Base-by-base conservation (phyloP, 768 basidiomycete species). In the Leccinellum albellum region DNA sequence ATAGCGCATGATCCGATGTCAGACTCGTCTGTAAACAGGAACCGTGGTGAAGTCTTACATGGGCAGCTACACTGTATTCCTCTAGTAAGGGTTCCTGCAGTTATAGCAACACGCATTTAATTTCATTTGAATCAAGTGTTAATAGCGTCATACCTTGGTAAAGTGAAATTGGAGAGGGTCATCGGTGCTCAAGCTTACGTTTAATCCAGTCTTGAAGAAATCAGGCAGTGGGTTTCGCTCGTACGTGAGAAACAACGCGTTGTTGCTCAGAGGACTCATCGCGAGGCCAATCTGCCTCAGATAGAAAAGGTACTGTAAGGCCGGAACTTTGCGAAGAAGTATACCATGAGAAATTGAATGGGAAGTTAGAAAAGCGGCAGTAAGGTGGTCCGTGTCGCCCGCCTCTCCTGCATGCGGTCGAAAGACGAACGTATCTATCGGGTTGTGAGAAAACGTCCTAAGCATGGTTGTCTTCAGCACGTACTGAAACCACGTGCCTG, bases 331-430 rank as follows among this genome's bases (percentile, higher is more conserved):
- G 57, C 97, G 89, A 9, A 99, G 82, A 20, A 98, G 79, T 71
- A 99, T 99, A n/a, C 97, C 97, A 66, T 99, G 97, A 10, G 97
- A 98, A 68, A 99, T 98, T 1, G 95, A 98, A 68, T 98, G 96
- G 2, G 95, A 89, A 1, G 94, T 94, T 23, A 99, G 80, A 83
- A 94, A 99, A 2, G 96, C 91, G 2, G 97, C 93, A 0, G 95
- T 91, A 12, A 99, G 82, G 70, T 99, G 97, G 70, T 98, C 97
- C 0, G 97, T 91, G 69, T 99, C 97, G 28, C 97, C 97, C 0
- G 97, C 97, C 78, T 99, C 97, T 51, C 97, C 97, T 31, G 89
- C 90, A 72, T 99, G 97, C 0, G 97, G 97, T 31, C 97, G 88
- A 58, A 99, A 84, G 42, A 98, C 95, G 70, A 99, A 95, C 0